phyloP scores from a whole-genome alignment of 108 stramenopile genomes.

The Discostella pseudostelligera region DNA sequence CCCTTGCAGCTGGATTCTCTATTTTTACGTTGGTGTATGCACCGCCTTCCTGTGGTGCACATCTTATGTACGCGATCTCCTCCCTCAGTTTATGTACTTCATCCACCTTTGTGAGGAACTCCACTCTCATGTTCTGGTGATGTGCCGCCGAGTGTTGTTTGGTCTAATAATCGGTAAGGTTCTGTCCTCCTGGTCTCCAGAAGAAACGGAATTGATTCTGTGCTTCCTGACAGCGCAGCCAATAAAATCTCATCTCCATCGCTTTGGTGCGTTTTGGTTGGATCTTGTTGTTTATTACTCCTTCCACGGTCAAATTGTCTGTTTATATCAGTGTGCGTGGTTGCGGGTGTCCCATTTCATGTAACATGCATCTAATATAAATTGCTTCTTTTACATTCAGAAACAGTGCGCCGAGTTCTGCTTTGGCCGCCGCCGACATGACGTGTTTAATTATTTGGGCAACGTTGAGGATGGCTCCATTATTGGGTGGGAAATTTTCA shows the following conservation, averaged over 20 bases:
- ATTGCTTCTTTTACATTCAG: neutral
- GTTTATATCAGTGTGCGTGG: neutral
- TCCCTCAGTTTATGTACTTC: no score
- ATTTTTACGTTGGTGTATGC: no score
- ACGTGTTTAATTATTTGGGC: neutral
- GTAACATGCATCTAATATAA: neutral
- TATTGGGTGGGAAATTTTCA: neutral
- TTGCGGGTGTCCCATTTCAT: neutral
- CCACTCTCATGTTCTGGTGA: neutral
- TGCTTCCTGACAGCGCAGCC: neutral
- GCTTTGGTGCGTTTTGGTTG: neutral
- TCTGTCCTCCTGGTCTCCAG: neutral
- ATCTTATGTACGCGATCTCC: no score
- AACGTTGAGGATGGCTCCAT: neutral
- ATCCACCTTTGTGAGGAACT: conserved; percentile 7
- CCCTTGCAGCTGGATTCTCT: no score
- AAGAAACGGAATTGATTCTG: neutral
- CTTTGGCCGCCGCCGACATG: neutral
- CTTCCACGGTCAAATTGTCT: neutral
- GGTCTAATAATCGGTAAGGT: neutral
- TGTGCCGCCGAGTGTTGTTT: neutral
- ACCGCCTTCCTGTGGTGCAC: no score
- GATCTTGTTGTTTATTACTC: neutral
- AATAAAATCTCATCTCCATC: neutral
- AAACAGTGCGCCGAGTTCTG: neutral